Conservation (phyloP, 2,329 filamentous ascomycete genomes). For the Fonsecaea pugnacius region DNA sequence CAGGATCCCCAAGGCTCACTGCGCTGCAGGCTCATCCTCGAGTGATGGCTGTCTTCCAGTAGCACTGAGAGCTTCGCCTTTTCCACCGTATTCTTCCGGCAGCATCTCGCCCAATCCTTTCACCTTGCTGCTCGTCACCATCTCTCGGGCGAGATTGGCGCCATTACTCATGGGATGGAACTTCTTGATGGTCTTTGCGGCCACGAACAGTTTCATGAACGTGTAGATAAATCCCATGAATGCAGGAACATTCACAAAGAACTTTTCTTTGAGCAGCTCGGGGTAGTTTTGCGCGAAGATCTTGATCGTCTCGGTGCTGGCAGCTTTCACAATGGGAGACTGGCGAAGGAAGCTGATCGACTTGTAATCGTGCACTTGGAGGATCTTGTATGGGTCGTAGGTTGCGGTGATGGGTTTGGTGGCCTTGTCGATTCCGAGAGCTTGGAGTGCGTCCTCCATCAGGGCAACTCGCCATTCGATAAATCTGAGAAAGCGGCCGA, state of each 20-base stretch:
- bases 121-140: slow-evolving; percentile 53
- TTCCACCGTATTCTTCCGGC: slow-evolving; percentile 79
- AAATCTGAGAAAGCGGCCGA: slow-evolving; percentile 62
- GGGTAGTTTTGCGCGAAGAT: slow-evolving; percentile 83
- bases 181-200: slow-evolving; percentile 74
- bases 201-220: slow-evolving; percentile 75
- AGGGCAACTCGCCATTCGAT: slow-evolving; percentile 86
- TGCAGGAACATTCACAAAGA: slow-evolving; percentile 90
- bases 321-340: slow-evolving; percentile 74
- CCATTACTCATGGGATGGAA: slow-evolving; percentile 80
- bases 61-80: slow-evolving; percentile 57
- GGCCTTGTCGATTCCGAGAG: slow-evolving; percentile 71
- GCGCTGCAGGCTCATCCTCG: slow-evolving; percentile 17
- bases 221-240: slow-evolving; percentile 88
- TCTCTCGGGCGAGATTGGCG: slow-evolving; percentile 66
- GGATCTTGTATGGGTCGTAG: slow-evolving; percentile 83
- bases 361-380: slow-evolving; percentile 92
- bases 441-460: slow-evolving; percentile 82
- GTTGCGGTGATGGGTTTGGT: slow-evolving; percentile 73
- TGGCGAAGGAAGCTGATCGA: slow-evolving; percentile 84
- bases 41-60: slow-evolving; percentile 31
- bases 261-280: slow-evolving; percentile 86
- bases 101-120: slow-evolving; percentile 59
- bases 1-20: not conserved
- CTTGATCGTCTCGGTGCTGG: slow-evolving; percentile 78